Conservation (phyloP, 257 asterid species). For the Coffea eugenioides region DNA sequence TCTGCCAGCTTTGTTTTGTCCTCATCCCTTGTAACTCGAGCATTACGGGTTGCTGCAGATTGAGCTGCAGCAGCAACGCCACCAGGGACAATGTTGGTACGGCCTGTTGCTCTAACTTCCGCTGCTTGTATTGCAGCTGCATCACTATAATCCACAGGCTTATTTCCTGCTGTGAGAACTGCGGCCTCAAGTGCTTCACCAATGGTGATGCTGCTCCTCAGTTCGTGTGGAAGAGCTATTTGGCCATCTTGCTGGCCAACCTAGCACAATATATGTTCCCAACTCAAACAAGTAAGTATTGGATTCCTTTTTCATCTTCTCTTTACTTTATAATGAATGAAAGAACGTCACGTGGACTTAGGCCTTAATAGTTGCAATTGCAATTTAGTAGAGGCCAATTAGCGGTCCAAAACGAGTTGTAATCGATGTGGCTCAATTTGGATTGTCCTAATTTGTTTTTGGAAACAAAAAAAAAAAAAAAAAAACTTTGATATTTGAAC, state of each 20-base stretch:
- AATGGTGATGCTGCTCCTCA: slow-evolving; percentile 64
- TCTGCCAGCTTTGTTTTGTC: slow-evolving; percentile 87
- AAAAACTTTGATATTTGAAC: too few species aligned
- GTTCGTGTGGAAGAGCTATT: slow-evolving; percentile 24
- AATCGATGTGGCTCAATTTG: too few species aligned
- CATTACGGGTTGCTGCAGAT: slow-evolving; percentile 96
- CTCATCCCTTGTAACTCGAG: slow-evolving; percentile 66
- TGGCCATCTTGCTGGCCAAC: slow-evolving; percentile 26
- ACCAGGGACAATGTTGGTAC: slow-evolving; percentile 87
- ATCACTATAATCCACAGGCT: slow-evolving; percentile 86
- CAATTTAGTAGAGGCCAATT: too few species aligned
- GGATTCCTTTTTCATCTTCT: too few species aligned
- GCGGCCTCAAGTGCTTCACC: slow-evolving; percentile 99
- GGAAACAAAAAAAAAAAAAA: not conserved
- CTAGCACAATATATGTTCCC: slow-evolving; percentile 8
- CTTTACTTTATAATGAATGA: too few species aligned
- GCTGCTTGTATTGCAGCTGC: slow-evolving; percentile 99
- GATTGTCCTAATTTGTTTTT: too few species aligned
- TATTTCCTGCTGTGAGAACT: slow-evolving; percentile 78
- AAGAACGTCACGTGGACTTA: too few species aligned
- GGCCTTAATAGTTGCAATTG: too few species aligned
- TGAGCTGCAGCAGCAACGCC: slow-evolving; percentile 99
- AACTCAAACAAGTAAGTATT: too few species aligned
- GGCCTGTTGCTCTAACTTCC: slow-evolving; percentile 95
- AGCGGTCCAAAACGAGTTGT: too few species aligned